Conservation (phyloP, 441 rosid species). For the Croton laevigatus region DNA sequence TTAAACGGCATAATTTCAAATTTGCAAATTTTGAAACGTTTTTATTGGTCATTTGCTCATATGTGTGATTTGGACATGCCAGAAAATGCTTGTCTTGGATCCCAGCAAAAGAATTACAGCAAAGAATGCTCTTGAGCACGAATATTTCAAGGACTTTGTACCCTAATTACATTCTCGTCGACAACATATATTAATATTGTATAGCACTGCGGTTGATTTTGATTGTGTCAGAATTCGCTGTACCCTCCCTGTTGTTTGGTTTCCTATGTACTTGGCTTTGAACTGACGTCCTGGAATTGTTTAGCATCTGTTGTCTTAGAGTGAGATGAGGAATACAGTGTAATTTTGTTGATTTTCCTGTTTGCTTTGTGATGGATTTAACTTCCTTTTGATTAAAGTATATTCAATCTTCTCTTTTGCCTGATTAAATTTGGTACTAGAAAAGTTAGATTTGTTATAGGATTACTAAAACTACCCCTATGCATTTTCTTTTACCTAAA, state of each 20-base stretch:
- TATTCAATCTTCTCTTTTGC: neutral
- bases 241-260: neutral
- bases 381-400: neutral
- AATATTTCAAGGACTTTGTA: constrained; percentile 82
- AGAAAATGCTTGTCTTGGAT: constrained; percentile 97
- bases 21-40: neutral
- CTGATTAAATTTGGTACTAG: no score
- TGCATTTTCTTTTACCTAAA: no score
- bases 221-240: neutral
- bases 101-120: constrained; percentile 89
- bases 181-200: constrained; percentile 28
- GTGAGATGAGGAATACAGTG: neutral
- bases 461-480: no score
- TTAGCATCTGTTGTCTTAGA: neutral
- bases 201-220: constrained; percentile 29
- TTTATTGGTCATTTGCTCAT: constrained; percentile 17
- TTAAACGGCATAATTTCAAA: neutral
- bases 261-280: constrained; percentile 7
- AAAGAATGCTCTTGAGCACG: constrained; percentile 85
- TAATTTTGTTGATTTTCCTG: neutral
- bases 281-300: neutral
- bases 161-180: constrained; percentile 37
- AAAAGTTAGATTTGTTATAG: no score
- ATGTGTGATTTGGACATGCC: constrained; percentile 19
- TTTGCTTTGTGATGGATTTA: neutral